Conservation (phyloP, 2,329 filamentous ascomycete species). For the Trichoderma sp. region DNA sequence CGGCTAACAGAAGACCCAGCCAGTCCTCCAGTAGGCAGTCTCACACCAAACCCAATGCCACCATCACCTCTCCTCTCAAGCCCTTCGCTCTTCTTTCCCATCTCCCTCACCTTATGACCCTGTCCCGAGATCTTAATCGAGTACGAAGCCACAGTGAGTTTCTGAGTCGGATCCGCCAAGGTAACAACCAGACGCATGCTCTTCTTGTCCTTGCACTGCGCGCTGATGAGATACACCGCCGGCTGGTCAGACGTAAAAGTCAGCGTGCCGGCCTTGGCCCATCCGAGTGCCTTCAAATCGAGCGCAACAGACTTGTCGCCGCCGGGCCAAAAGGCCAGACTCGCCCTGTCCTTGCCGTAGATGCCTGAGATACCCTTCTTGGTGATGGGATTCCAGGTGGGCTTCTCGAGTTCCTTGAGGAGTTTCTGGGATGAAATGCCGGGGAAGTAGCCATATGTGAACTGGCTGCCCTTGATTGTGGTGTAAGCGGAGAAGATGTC, state of each 20-base stretch:
- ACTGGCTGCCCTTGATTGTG: conserved; percentile 14
- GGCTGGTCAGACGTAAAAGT: conserved; percentile 25
- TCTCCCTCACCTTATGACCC: not conserved
- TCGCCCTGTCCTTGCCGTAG: conserved; percentile 22
- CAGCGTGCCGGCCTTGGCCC: conserved; percentile 25
- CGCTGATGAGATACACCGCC: conserved; percentile 23
- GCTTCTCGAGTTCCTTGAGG: conserved; percentile 14
- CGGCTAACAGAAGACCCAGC: conserved; percentile 26
- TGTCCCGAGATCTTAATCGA: conserved; percentile 14
- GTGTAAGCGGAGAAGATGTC: conserved; percentile 30
- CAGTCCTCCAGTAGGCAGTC: conserved; percentile 24
- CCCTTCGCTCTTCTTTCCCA: not conserved
- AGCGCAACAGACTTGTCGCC: conserved; percentile 23
- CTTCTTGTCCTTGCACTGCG: conserved; percentile 6
- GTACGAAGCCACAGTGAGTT: conserved; percentile 18
- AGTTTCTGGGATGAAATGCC: conserved; percentile 21
- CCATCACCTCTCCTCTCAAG: not conserved
- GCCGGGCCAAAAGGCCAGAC: conserved; percentile 30
- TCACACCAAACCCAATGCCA: conserved; percentile 16
- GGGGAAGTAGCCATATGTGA: conserved; percentile 27
- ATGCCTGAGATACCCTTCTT: conserved; percentile 25
- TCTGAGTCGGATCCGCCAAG: conserved; percentile 29
- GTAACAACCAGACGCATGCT: conserved; percentile 21
- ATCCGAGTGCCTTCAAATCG: conserved; percentile 23
- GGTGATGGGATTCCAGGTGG: conserved; percentile 24